Evolutionary conservation across 768 basidiomycete genomes (phyloP).

Genomic region (Kwoniella bestiolae): DNA sequence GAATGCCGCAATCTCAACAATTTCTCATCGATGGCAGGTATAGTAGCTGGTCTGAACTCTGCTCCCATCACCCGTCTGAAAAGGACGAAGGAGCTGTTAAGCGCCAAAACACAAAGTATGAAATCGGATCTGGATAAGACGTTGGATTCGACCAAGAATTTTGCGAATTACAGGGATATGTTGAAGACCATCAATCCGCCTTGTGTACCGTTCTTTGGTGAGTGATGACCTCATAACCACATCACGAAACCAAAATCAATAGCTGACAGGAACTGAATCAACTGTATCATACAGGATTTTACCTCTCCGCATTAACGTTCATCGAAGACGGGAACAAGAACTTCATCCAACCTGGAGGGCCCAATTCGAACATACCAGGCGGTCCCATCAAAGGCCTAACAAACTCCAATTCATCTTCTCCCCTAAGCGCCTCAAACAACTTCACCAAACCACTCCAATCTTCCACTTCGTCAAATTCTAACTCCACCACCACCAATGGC

Average conservation of each 20-base stretch:
- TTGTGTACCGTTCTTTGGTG: conserved; percentile 96
- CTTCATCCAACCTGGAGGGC: conserved; percentile 60
- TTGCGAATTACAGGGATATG: conserved; percentile 83
- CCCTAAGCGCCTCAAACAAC: conserved; percentile 27
- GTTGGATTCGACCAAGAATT: conserved; percentile 91
- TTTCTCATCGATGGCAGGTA: conserved; percentile 95
- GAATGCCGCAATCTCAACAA: conserved; percentile 87
- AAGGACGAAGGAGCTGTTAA: conserved; percentile 90
- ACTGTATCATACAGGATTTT: conserved; percentile 70
- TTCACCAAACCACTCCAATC: conserved; percentile 9
- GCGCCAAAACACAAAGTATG: conserved; percentile 70
- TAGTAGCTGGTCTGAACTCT: conserved; percentile 90
- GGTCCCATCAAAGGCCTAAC: conserved; percentile 25
- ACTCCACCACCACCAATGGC: background rate
- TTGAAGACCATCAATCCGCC: conserved; percentile 84
- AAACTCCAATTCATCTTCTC: conserved; percentile 33
- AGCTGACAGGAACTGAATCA: background rate
- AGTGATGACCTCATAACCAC: no score
- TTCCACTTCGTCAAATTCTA: background rate
- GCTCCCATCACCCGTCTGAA: conserved; percentile 90
- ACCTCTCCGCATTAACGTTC: conserved; percentile 94
- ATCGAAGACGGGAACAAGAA: conserved; percentile 96
- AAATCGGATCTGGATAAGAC: conserved; percentile 83
- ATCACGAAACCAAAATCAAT: no score
- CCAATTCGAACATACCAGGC: background rate